Conservation (phyloP, 73 alveolate species). For the Diophrys appendiculata region DNA sequence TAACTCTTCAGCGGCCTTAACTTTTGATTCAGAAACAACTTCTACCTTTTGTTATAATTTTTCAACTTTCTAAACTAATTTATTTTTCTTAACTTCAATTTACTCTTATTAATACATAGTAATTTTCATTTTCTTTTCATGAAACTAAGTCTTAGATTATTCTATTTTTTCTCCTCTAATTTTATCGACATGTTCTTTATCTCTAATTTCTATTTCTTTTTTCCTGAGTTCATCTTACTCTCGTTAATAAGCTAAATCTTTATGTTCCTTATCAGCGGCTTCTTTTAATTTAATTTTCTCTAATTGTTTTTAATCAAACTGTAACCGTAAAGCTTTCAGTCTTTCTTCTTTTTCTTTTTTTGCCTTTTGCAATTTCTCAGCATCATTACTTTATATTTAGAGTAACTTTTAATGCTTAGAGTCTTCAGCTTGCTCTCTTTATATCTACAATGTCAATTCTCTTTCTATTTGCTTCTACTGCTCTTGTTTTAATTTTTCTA, state of each 20-base stretch:
- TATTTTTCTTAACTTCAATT: too few species aligned
- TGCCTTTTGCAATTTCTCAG: not conserved
- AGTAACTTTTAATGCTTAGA: not conserved
- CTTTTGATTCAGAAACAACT: too few species aligned
- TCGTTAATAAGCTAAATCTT: not conserved
- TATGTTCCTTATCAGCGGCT: not conserved
- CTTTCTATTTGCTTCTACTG: conserved; percentile 9
- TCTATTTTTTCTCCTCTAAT: too few species aligned
- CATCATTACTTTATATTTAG: not conserved
- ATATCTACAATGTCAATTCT: too few species aligned
- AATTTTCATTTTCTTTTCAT: too few species aligned
- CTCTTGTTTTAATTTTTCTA: conserved; percentile 9
- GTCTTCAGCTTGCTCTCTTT: conserved; percentile 13
- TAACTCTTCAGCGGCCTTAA: too few species aligned
- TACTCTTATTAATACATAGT: too few species aligned
- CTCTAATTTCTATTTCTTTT: conserved; percentile 12
- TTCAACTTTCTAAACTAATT: too few species aligned
- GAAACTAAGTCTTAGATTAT: too few species aligned
- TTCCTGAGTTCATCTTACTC: conserved; percentile 5
- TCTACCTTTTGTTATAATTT: too few species aligned
- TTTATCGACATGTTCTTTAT: conserved; percentile 4
- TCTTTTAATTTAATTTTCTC: not conserved
- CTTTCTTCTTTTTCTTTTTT: too few species aligned
- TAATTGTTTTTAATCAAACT: conserved; percentile 1
- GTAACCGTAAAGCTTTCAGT: too few species aligned